Evolutionary conservation across 495 filamentous ascomycete genomes (phyloP).

Genomic region (Hyaloscypha finlandica): DNA sequence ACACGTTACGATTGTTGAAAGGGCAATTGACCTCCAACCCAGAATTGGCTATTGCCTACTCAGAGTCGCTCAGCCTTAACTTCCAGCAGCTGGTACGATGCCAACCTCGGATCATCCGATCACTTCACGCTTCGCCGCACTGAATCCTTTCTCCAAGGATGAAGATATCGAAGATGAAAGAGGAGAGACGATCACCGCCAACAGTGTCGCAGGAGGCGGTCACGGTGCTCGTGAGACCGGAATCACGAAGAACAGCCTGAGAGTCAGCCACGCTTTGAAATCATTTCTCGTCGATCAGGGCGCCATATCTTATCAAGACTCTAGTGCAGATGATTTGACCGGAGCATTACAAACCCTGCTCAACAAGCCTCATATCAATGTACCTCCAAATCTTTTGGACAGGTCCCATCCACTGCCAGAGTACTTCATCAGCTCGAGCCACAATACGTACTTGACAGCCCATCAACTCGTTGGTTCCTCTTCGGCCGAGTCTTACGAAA

Average conservation of each 20-base stretch:
- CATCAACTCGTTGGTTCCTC: conserved; percentile 54
- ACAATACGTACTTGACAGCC: conserved; percentile 55
- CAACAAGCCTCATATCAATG: conserved; percentile 45
- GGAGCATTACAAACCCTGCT: conserved; percentile 40
- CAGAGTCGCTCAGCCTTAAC: too few relatives aligned
- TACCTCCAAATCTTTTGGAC: conserved; percentile 44
- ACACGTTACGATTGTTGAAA: too few relatives aligned
- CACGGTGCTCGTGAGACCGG: conserved; percentile 41
- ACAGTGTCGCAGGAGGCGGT: conserved; percentile 49
- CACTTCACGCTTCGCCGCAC: too few relatives aligned
- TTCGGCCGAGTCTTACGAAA: conserved; percentile 49
- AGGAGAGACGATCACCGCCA: conserved; percentile 44
- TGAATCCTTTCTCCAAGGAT: conserved; percentile 5
- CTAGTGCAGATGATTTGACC: conserved; percentile 33
- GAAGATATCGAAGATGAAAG: conserved; percentile 52
- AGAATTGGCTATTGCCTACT: too few relatives aligned
- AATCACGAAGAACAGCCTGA: conserved; percentile 43
- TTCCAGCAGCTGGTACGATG: too few relatives aligned
- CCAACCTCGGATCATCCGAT: too few relatives aligned
- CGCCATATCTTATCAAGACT: conserved; percentile 25
- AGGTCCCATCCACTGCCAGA: conserved; percentile 50
- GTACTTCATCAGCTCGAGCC: conserved; percentile 54
- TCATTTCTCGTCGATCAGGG: too few relatives aligned
- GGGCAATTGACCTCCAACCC: too few relatives aligned
- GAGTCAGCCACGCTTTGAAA: conserved; percentile 31